Conservation (phyloP, 306 rosid genomes). For the Cucurbita argyrosperma region DNA sequence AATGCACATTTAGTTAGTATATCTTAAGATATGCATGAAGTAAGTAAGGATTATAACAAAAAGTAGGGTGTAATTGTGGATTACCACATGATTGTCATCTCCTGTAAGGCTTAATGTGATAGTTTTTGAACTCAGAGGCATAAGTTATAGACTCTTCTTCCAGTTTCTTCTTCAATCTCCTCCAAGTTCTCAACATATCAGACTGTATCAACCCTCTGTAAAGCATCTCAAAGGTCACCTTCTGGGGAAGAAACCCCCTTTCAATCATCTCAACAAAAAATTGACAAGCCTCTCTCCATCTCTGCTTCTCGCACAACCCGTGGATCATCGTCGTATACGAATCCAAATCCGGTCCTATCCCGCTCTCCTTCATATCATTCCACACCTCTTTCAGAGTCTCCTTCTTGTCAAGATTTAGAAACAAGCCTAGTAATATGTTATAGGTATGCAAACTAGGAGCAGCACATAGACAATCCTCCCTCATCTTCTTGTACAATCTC, state of each 20-base stretch:
- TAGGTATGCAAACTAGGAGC: conserved; percentile 45
- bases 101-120: conserved; percentile 63
- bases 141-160: conserved; percentile 76
- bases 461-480: conserved; percentile 37
- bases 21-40: neutral
- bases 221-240: conserved; percentile 71
- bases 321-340: conserved; percentile 56
- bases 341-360: conserved; percentile 73
- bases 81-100: conserved; percentile 25
- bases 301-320: conserved; percentile 50
- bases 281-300: conserved; percentile 76
- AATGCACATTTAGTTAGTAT: neutral
- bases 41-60: neutral
- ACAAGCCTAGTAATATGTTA: conserved; percentile 50
- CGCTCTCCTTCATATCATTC: conserved; percentile 56
- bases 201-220: conserved; percentile 72
- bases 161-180: conserved; percentile 77
- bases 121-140: conserved; percentile 65
- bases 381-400: conserved; percentile 46
- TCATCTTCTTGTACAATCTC: conserved; percentile 65
- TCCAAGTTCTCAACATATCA: conserved; percentile 88
- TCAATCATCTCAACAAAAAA: conserved; percentile 87
- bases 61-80: neutral
- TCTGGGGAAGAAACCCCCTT: conserved; percentile 82
- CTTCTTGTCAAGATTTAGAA: conserved; percentile 33